Conservation (phyloP, 768 basidiomycete species). For the Lactarius vividus region DNA sequence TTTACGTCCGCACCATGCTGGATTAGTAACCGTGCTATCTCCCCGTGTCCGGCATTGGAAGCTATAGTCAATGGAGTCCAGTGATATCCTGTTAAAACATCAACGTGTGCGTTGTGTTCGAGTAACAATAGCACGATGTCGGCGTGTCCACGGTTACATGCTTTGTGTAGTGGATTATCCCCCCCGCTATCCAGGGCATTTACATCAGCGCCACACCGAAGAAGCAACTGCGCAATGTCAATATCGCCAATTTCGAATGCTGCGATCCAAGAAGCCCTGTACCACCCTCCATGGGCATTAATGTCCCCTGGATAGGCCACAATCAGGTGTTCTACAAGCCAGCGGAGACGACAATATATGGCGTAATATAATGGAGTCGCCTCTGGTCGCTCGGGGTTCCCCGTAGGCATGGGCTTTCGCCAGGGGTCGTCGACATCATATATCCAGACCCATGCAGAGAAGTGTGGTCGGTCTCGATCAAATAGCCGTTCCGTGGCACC, state of each 20-base stretch:
- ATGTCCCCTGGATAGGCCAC: background rate
- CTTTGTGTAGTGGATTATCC: background rate
- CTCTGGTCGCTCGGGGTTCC: background rate
- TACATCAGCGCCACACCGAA: background rate
- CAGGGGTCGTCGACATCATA: background rate
- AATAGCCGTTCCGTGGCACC: constrained; percentile 4
- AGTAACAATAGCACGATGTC: background rate
- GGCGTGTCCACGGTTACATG: background rate
- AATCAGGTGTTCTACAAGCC: background rate
- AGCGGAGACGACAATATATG: background rate
- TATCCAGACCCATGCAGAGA: too few species aligned
- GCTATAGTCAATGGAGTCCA: too few species aligned
- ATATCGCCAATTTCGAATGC: background rate
- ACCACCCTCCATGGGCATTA: background rate
- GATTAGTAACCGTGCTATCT: too few species aligned
- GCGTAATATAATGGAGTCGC: constrained; percentile 10
- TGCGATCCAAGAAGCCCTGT: background rate
- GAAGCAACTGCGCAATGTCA: background rate
- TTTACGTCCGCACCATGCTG: too few species aligned
- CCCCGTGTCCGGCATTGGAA: too few species aligned
- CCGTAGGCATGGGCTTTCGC: background rate
- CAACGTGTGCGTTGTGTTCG: background rate
- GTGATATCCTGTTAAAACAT: background rate
- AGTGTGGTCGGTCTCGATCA: too few species aligned
- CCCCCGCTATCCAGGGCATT: background rate